These are phyloP conservation scores for Symbiodinium pilosum DNA, from an alignment of 73 alveolate species.

Conservation along the genomic window DNA sequence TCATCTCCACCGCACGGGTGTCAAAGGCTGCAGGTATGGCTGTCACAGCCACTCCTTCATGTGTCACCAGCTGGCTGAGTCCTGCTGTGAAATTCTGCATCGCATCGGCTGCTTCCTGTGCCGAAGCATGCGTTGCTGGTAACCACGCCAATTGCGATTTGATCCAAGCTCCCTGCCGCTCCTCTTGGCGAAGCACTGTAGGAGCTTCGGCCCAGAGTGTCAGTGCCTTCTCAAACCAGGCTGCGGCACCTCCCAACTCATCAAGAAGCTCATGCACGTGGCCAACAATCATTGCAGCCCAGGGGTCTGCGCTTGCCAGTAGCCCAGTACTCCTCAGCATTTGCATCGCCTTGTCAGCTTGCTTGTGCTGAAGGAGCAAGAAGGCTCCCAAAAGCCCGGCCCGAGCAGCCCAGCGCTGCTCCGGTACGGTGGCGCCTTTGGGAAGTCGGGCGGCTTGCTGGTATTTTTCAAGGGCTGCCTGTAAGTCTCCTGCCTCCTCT, in stretches of 20 bases:
- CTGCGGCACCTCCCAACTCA: slow-evolving; percentile 10
- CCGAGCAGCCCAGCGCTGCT: slow-evolving; percentile 26
- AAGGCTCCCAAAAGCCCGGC: slow-evolving; percentile 34
- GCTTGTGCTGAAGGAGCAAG: slow-evolving; percentile 23
- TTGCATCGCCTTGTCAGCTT: neutral
- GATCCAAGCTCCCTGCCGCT: slow-evolving; percentile 30
- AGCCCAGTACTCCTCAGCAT: neutral
- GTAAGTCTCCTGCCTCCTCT: slow-evolving; percentile 45
- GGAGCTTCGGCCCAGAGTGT: neutral
- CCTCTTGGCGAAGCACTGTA: neutral
- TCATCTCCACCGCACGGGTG: slow-evolving; percentile 62
- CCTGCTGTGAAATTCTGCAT: neutral
- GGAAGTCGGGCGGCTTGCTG: neutral
- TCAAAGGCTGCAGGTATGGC: slow-evolving; percentile 35
- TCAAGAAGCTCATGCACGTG: slow-evolving; percentile 53
- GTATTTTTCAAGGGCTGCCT: slow-evolving; percentile 31
- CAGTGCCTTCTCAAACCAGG: neutral
- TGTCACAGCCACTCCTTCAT: neutral
- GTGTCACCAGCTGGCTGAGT: neutral
- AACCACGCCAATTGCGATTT: slow-evolving; percentile 11
- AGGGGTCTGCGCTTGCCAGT: slow-evolving; percentile 20
- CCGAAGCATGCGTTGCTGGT: slow-evolving; percentile 50
- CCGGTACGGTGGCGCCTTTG: neutral
- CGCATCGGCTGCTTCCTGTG: neutral
- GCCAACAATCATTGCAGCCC: slow-evolving; percentile 17